Evolutionary conservation across 305 asterid genomes (phyloP).

Genomic region (Solanum hybrid): DNA sequence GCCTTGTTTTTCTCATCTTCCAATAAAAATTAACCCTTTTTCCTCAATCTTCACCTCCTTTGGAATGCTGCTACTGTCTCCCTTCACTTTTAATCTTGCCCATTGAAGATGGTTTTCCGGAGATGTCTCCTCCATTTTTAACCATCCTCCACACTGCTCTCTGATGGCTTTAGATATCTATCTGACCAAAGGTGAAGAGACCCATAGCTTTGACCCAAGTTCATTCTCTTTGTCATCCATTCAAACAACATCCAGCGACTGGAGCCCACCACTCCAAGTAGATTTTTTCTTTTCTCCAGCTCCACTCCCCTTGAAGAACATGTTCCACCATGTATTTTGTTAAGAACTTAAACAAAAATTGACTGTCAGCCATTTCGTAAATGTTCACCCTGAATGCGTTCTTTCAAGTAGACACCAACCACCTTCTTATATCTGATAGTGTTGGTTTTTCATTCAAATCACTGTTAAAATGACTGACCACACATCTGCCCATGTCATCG

Average conservation of each 20-base stretch:
- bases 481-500: neutral
- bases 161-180: neutral
- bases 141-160: neutral
- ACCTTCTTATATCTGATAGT: neutral
- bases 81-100: neutral
- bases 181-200: neutral
- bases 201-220: neutral
- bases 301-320: neutral
- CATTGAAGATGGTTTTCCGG: neutral
- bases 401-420: neutral
- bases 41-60: neutral
- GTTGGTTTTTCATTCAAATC: neutral
- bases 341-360: neutral
- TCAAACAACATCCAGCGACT: neutral
- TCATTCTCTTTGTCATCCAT: neutral
- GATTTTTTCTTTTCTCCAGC: neutral
- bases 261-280: neutral
- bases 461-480: neutral
- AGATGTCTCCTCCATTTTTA: neutral
- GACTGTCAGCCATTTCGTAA: neutral
- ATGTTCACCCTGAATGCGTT: neutral
- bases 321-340: neutral
- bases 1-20: neutral
- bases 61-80: neutral
- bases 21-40: neutral